Evolutionary conservation across 2,329 filamentous ascomycete species (phyloP), one percentile per base, ranked within the genome.

Genomic region (Aspergillus flavus): DNA sequence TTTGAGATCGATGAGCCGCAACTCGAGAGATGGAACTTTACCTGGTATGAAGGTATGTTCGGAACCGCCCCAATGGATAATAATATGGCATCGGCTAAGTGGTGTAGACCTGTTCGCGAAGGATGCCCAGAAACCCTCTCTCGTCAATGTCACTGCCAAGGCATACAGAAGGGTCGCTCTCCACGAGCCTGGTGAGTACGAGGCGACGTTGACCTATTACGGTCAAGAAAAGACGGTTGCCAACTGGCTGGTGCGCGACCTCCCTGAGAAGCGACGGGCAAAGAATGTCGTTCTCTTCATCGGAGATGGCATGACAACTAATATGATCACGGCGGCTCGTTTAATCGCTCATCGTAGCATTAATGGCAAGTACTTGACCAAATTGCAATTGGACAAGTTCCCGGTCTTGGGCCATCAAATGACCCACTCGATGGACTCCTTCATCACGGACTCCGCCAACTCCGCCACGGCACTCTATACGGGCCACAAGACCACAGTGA

Each of bases 251-350:
- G 92, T 96, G 46, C 88, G 91, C 41, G 87, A 91, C 56, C 79
- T 94, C 34, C 84, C 86, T 41, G 84, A 87, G 61, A 83, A 87
- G 76, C 89, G 91, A 78, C 91, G 87, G 81, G 89, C 91, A 45
- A 95, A 94, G 86, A 95, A 95, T 69, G 87, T 95, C 68, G 87
- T 95, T 70, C 84, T 95, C 66, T 96, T 95, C 79, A 92, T 96
- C 67, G 92, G 92, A 75, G 85, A 87, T 61, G 86, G 84, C 34
- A 86, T 86, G 84, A 86, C 84, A 3, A 80, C 78, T 19, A 80
- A 79, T 67, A 80, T 80, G 78, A 79, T 79, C 64, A 80, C 77
- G 43, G 92, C 92, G 48, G 92, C 92, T 59, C 90, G 92, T 68
- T 83, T 95, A 61, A 88, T 96, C 61, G 92, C 85, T 21, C 92